Evolutionary conservation across 306 rosid species (phyloP), one percentile per base, ranked within the genome.

Genomic region (Dryas alaskensis): DNA sequence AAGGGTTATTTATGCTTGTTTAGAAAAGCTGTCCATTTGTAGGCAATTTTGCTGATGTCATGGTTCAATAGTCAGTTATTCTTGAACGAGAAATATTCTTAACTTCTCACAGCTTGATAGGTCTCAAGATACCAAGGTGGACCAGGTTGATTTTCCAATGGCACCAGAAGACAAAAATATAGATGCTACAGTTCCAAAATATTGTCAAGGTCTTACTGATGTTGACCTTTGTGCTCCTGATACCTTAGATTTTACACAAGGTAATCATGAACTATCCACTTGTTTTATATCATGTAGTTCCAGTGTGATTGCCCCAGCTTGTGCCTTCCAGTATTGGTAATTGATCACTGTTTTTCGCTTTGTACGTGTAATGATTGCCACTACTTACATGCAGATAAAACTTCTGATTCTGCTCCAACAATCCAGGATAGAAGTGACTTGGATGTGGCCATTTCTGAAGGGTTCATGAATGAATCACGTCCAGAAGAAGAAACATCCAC

Each of bases 81-180:
- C 25, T 81, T 63, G 69, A 60, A 66, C 67, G 54, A 76, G 79
- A 86, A 84, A 76, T 46, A 44, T 65, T 78, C 88, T 84, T 75
- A 84, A 81, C 87, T 83, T 86, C 89, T 79, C 77, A 81, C 97
- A 92, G 93, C 83, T 76, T 81, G 80, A 73, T 86, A 85, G 90
- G 88, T 83, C 79, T 68, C 73, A 47, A 73, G 82, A 76, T 75
- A 61, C 55, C 69, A 80, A 83, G 65, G 68, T 78, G 79, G 79
- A 83, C 62, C 71, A 31, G 60, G 51, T 78, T 63, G 60, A 42
- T 73, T 65, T 71, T 60, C 62, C 73, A 82, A 77, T 72, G 80
- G 72, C 65, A 63, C 60, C 68, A 74, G 86, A 80, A 69, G 82
- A 69, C 76, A 68, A 75, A 58, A 67, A 59, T 68, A 78, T 51